Conservation (phyloP, 768 basidiomycete genomes). For the Dioszegia crocea region DNA sequence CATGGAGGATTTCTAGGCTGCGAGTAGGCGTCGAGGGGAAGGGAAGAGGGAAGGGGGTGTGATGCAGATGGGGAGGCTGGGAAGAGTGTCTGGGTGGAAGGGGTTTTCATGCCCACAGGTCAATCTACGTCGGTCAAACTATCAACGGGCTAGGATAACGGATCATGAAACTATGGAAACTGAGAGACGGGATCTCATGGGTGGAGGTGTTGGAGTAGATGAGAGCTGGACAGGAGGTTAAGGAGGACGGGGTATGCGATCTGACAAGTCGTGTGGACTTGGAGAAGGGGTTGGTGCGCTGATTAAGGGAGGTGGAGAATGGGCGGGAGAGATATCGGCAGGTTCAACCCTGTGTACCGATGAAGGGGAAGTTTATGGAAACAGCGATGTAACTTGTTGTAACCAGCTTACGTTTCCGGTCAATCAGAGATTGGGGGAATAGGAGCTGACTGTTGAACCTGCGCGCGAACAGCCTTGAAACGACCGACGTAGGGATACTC, state of each 20-base stretch:
- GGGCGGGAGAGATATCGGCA: not conserved
- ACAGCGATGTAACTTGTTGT: not conserved
- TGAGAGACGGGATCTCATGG: not conserved
- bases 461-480: too few species aligned
- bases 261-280: too few species aligned
- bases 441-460: too few species aligned
- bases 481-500: too few species aligned
- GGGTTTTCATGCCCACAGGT: not conserved
- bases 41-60: too few species aligned
- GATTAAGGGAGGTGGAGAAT: not conserved
- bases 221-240: not conserved
- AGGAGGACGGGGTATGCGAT: too few species aligned
- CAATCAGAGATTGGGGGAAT: too few species aligned
- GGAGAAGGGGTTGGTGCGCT: not conserved
- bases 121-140: not conserved
- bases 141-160: constrained; percentile 4
- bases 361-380: not conserved
- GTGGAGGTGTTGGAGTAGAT: not conserved
- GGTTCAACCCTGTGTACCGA: not conserved
- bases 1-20: constrained; percentile 33
- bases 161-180: not conserved
- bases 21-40: not conserved
- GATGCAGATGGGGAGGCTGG: not conserved
- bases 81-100: not conserved
- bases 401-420: not conserved